Conservation (phyloP, 345 rosid species). For the Pelargonium nanum region DNA sequence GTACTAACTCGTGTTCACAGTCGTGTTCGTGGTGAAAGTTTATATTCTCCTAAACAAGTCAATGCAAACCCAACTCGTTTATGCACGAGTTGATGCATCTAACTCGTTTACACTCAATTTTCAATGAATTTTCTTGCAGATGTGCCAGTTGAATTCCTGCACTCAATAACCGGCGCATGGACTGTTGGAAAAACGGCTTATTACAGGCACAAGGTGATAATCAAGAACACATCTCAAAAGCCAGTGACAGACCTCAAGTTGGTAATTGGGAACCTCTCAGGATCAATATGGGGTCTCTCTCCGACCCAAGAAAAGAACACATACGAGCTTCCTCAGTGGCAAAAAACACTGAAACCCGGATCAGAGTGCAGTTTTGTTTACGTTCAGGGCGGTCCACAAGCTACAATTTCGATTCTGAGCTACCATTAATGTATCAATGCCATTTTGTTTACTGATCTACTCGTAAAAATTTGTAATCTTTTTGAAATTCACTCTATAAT, state of each 20-base stretch:
- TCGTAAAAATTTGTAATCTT: too few species aligned
- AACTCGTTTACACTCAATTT: not conserved
- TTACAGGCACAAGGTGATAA: slow-evolving; percentile 58
- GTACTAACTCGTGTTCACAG: too few species aligned
- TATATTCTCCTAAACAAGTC: too few species aligned
- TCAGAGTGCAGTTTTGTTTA: slow-evolving; percentile 46
- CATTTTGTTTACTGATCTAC: too few species aligned
- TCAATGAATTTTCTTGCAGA: slow-evolving; percentile 5
- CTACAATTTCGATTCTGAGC: slow-evolving; percentile 44
- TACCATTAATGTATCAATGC: slow-evolving; percentile 38
- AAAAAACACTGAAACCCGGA: slow-evolving; percentile 32
- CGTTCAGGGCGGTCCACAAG: slow-evolving; percentile 75
- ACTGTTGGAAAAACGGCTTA: slow-evolving; percentile 29
- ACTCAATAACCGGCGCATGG: slow-evolving; percentile 61
- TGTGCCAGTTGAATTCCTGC: slow-evolving; percentile 43
- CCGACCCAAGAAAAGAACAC: slow-evolving; percentile 33
- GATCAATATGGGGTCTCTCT: slow-evolving; percentile 57
- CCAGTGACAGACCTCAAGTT: slow-evolving; percentile 40
- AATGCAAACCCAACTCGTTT: too few species aligned
- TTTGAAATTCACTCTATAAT: too few species aligned
- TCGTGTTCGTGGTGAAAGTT: too few species aligned
- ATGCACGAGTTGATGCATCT: not conserved
- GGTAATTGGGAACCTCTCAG: slow-evolving; percentile 37
- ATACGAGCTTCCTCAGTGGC: slow-evolving; percentile 46
- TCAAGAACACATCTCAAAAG: slow-evolving; percentile 50